These are phyloP conservation scores for Podaxis pistillaris DNA, from an alignment of 768 basidiomycete species.

Conservation along the genomic window DNA sequence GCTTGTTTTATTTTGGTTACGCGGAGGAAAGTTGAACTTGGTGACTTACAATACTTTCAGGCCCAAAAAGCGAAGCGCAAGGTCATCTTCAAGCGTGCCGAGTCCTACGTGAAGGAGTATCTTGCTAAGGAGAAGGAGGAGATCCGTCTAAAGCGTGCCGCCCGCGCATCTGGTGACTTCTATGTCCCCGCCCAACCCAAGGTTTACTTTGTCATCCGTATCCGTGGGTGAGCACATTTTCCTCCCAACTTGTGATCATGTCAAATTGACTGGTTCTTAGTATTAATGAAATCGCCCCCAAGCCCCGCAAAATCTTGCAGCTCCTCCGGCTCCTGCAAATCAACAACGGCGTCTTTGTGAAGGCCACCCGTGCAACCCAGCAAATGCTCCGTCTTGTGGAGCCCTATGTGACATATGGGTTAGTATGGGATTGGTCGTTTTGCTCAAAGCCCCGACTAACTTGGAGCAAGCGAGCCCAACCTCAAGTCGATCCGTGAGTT, in stretches of 20 bases:
- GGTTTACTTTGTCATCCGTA: slow-evolving; percentile 96
- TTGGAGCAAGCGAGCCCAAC: slow-evolving; percentile 76
- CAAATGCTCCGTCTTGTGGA: slow-evolving; percentile 98
- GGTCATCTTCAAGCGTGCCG: slow-evolving; percentile 99
- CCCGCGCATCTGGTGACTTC: slow-evolving; percentile 90
- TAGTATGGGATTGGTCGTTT: background rate
- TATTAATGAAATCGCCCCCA: slow-evolving; percentile 99
- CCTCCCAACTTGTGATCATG: background rate
- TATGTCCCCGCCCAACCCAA: slow-evolving; percentile 97
- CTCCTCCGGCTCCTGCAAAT: slow-evolving; percentile 98
- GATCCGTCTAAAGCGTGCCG: slow-evolving; percentile 90
- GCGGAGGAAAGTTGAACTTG: background rate
- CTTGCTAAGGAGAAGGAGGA: slow-evolving; percentile 91
- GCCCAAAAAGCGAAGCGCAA: slow-evolving; percentile 89
- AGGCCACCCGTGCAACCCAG: slow-evolving; percentile 92
- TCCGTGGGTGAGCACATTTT: slow-evolving; percentile 73
- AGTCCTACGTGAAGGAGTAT: slow-evolving; percentile 98
- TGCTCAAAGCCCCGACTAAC: slow-evolving; percentile 1
- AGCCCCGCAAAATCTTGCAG: slow-evolving; percentile 98
- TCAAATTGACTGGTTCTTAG: slow-evolving; percentile 37
- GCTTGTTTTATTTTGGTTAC: slow-evolving; percentile 17
- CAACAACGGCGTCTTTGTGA: slow-evolving; percentile 99
- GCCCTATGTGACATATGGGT: slow-evolving; percentile 98
- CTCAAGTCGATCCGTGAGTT: slow-evolving; percentile 95
- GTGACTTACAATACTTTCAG: slow-evolving; percentile 39